Conservation (phyloP, 1,139 yeast species). For the Chernovozyma aurita region DNA sequence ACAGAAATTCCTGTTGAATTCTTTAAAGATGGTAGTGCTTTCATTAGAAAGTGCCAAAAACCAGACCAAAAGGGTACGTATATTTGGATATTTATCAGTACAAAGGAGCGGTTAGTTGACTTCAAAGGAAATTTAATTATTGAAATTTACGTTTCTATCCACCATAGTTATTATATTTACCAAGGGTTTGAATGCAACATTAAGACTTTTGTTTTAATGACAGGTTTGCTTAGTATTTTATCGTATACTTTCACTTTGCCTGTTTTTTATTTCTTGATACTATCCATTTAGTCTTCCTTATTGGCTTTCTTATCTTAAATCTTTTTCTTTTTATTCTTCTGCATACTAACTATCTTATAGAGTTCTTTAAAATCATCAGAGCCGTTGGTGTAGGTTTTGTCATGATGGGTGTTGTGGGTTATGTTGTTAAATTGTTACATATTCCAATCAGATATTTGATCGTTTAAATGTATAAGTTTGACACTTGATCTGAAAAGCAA, state of each 20-base stretch:
- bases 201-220: neutral
- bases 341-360: slow-evolving; percentile 37
- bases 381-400: slow-evolving; percentile 96
- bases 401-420: slow-evolving; percentile 97
- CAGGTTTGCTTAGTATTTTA: neutral
- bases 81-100: slow-evolving; percentile 4
- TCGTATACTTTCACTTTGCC: slow-evolving; percentile 1
- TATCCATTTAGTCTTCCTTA: neutral
- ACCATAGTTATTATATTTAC: neutral
- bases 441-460: slow-evolving; percentile 96
- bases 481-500: too few species aligned
- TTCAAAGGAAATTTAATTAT: neutral
- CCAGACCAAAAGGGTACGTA: slow-evolving; percentile 76
- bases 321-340: too few species aligned
- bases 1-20: slow-evolving; percentile 90
- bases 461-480: too few species aligned
- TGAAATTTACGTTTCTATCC: neutral
- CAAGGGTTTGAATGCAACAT: neutral
- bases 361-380: slow-evolving; percentile 81
- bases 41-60: slow-evolving; percentile 87
- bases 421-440: slow-evolving; percentile 89
- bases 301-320: too few species aligned
- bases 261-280: neutral
- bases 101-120: neutral
- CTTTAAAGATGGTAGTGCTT: slow-evolving; percentile 85